Percentiles rank a stretch among this genome's conserved stretches.
These are phyloP conservation scores for Sutorius eximius DNA, from an alignment of 1,284 basidiomycete species.

Conservation along the genomic window DNA sequence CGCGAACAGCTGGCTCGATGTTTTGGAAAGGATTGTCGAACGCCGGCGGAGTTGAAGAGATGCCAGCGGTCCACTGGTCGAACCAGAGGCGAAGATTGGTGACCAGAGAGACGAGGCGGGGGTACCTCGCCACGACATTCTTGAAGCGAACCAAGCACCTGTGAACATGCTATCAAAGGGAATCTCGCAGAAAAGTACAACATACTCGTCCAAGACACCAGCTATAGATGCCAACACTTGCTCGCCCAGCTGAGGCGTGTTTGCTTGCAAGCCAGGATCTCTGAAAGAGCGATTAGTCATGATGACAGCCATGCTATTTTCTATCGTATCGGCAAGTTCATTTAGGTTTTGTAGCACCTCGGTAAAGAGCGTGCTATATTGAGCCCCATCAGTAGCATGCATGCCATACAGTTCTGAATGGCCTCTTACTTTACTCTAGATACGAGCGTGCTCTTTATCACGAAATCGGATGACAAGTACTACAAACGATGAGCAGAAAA, in stretches of 20 bases:
- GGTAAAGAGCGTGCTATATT: slow-evolving; percentile 51
- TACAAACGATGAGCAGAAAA: slow-evolving; percentile 25
- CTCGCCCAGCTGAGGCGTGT: slow-evolving; percentile 34
- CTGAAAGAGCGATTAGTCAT: slow-evolving; percentile 42
- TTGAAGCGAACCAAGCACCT: slow-evolving; percentile 66
- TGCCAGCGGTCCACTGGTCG: slow-evolving; percentile 44
- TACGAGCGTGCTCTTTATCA: slow-evolving; percentile 59
- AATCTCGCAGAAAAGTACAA: not conserved
- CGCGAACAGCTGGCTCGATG: slow-evolving; percentile 28
- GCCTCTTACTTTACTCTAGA: slow-evolving; percentile 53
- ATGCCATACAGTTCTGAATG: too few species aligned
- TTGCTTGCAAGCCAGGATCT: slow-evolving; percentile 32
- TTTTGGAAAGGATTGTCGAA: slow-evolving; percentile 38
- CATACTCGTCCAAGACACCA: slow-evolving; percentile 55
- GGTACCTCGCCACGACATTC: slow-evolving; percentile 48
- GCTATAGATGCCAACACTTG: slow-evolving; percentile 51
- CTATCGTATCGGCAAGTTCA: slow-evolving; percentile 42
- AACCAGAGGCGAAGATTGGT: slow-evolving; percentile 46
- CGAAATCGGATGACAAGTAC: slow-evolving; percentile 64
- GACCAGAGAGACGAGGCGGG: slow-evolving; percentile 44
- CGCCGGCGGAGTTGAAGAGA: slow-evolving; percentile 37
- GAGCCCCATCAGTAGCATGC: slow-evolving; percentile 4
- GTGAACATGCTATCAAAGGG: not conserved
- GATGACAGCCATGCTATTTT: slow-evolving; percentile 44
- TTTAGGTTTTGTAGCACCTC: slow-evolving; percentile 54